Evolutionary conservation across 2,329 filamentous ascomycete genomes (phyloP).

Genomic region (Davidsoniella eucalypti): DNA sequence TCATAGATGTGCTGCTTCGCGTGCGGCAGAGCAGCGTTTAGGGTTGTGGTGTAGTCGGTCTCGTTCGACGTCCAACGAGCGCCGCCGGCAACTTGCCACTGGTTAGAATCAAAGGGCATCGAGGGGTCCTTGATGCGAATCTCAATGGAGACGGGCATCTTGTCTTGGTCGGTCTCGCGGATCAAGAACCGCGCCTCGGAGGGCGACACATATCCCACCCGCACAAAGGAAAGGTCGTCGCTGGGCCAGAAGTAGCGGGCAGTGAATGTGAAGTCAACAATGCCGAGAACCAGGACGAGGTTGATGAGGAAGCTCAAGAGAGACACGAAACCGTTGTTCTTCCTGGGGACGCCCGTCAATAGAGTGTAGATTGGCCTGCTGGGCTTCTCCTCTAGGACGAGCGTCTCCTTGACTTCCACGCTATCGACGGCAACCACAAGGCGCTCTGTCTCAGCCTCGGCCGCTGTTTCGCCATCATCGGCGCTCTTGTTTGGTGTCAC

Average conservation of each 20-base stretch:
- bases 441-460: not conserved
- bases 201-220: slow-evolving; percentile 74
- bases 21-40: slow-evolving; percentile 48
- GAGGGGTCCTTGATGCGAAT: slow-evolving; percentile 38
- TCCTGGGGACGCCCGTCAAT: slow-evolving; percentile 59
- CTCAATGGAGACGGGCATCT: slow-evolving; percentile 61
- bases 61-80: slow-evolving; percentile 51
- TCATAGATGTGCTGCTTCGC: slow-evolving; percentile 60
- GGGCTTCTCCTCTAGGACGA: slow-evolving; percentile 40
- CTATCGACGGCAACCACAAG: not conserved
- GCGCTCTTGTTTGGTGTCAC: not conserved
- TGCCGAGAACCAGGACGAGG: slow-evolving; percentile 46
- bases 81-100: slow-evolving; percentile 52
- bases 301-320: slow-evolving; percentile 58
- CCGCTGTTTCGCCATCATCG: not conserved
- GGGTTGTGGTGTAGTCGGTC: slow-evolving; percentile 65
- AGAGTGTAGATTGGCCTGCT: slow-evolving; percentile 46
- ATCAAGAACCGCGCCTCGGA: slow-evolving; percentile 66
- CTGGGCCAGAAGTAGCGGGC: slow-evolving; percentile 53
- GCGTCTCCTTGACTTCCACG: slow-evolving; percentile 16
- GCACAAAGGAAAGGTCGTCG: slow-evolving; percentile 66
- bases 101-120: slow-evolving; percentile 34
- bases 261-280: slow-evolving; percentile 63
- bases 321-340: slow-evolving; percentile 50
- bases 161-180: slow-evolving; percentile 60